Conservation (phyloP, 192 early-diverging fungal species). For the Obelidium mucronatum region DNA sequence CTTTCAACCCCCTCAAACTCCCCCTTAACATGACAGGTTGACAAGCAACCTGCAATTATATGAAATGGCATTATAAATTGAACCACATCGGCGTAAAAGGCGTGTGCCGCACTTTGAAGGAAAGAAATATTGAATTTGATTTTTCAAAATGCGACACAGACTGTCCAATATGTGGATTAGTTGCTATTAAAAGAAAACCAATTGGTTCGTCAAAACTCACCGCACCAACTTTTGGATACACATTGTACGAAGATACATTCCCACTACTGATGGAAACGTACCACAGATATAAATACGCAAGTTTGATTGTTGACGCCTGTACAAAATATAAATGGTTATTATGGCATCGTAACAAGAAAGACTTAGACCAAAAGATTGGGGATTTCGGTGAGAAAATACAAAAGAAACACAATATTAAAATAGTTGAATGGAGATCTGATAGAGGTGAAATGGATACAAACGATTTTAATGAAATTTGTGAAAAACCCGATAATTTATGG, state of each 20-base stretch:
- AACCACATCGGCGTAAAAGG: conserved; percentile 1
- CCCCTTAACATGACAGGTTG: no score
- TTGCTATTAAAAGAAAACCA: no score
- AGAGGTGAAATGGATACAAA: neutral
- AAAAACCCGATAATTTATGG: neutral
- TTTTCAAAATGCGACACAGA: no score
- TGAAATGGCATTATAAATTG: conserved; percentile 7
- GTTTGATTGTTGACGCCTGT: neutral
- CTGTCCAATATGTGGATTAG: no score
- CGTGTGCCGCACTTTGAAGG: neutral
- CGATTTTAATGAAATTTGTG: neutral
- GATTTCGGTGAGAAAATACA: neutral
- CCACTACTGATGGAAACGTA: no score
- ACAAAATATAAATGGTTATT: neutral
- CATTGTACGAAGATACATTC: no score
- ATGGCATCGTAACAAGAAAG: neutral
- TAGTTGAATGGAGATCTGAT: neutral
- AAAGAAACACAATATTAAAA: conserved; percentile 1
- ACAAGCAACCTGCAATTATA: no score
- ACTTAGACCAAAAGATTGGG: neutral
- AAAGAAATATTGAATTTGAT: neutral
- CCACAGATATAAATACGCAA: neutral
- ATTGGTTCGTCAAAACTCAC: no score
- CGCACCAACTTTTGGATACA: no score
- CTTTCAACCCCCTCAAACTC: no score